phyloP scores from a whole-genome alignment of 1,284 basidiomycete species.

The Trichosporon sp. region DNA sequence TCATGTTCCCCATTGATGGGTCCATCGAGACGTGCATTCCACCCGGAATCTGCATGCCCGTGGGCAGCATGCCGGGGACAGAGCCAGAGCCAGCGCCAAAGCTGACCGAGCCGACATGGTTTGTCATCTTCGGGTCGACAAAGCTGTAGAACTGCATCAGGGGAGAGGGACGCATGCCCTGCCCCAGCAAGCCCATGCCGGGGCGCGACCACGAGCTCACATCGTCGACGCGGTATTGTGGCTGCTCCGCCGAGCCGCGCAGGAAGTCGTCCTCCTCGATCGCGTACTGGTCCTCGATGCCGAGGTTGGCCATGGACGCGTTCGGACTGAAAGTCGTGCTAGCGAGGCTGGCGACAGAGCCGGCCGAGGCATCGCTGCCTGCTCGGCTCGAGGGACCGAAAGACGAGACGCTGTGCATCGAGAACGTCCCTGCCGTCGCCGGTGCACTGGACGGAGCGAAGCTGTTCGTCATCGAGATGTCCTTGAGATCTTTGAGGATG shows the following conservation, averaged over 20 bases:
- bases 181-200: conserved; percentile 29
- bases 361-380: not conserved
- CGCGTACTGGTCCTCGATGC: conserved; percentile 8
- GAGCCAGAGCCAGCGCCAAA: too few relatives aligned
- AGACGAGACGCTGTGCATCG: not conserved
- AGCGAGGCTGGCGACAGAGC: not conserved
- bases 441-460: not conserved
- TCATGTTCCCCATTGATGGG: conserved; percentile 2
- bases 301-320: conserved; percentile 13
- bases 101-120: not conserved
- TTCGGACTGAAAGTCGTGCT: conserved; percentile 11
- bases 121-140: conserved; percentile 7
- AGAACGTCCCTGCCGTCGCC: not conserved
- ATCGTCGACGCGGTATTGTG: conserved; percentile 28
- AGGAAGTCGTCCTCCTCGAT: conserved; percentile 32
- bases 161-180: conserved; percentile 21
- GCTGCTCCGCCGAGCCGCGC: conserved; percentile 32
- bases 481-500: not conserved
- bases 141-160: conserved; percentile 12
- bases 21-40: not conserved
- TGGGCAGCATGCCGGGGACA: not conserved
- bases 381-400: conserved; percentile 1
- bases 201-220: conserved; percentile 34
- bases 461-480: conserved; percentile 6
- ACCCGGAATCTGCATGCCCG: not conserved